Conservation (phyloP, 352 stramenopile species). For the Globisporangium viniferum region DNA sequence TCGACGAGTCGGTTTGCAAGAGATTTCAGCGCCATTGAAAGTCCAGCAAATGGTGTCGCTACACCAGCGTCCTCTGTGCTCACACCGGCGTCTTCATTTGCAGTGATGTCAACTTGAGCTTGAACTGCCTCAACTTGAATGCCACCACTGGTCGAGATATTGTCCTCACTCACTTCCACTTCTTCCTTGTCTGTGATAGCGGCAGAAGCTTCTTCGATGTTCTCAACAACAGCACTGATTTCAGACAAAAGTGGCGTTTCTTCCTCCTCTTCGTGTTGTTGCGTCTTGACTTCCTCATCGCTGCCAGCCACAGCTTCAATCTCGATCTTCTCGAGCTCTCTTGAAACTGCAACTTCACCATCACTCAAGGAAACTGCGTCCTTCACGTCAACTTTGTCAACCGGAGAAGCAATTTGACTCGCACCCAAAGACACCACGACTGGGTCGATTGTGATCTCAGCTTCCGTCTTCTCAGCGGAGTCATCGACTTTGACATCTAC, state of each 20-base stretch:
- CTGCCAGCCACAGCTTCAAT: not conserved
- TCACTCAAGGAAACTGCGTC: not conserved
- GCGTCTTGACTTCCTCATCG: not conserved
- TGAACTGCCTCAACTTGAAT: not conserved
- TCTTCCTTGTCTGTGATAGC: not conserved
- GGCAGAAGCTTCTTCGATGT: not conserved
- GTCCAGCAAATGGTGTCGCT: constrained; percentile 8
- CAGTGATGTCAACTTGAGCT: not conserved
- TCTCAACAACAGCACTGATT: not conserved
- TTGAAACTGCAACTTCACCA: not conserved
- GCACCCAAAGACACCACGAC: not conserved
- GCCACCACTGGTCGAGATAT: not conserved
- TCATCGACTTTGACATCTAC: not conserved
- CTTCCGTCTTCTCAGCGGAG: not conserved
- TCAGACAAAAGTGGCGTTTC: not conserved
- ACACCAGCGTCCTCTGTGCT: constrained; percentile 1
- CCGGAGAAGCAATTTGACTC: not conserved
- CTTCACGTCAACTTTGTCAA: not conserved
- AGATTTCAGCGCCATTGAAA: constrained; percentile 20
- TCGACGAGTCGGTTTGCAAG: constrained; percentile 15
- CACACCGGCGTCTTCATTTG: not conserved
- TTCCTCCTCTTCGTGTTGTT: not conserved
- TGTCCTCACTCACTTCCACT: not conserved
- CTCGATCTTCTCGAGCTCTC: not conserved
- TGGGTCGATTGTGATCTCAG: not conserved